Evolutionary conservation across 2,329 filamentous ascomycete genomes (phyloP), one percentile per base, ranked within the genome.

Genomic region (Elsinoe fawcettii): DNA sequence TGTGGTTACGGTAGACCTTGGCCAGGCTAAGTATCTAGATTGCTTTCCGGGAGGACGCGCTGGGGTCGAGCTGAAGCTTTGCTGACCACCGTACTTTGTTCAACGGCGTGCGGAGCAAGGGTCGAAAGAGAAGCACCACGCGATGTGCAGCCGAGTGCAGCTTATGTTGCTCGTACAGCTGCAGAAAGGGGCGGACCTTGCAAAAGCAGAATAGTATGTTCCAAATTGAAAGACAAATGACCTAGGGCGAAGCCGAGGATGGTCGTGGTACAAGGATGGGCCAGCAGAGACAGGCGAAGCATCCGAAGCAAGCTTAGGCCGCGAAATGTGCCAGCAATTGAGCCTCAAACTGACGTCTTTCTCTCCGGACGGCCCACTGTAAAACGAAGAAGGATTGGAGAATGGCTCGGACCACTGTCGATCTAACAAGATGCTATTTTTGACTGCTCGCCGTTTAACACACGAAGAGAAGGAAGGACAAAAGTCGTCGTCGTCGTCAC

Each of bases 231-330:
- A 53, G 49, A 53, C 49, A 53, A 37, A 32, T 32, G 16, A 25
- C 27, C 46, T 32, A 51, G 30, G 46, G 30, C 32, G 49, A 53
- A 39, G 25, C 49, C 41, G 41, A 46, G 41, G 41, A 25, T 46
- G 41, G 49, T 23, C 25, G 46, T 51, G 5, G 25, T 32, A 32
- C 46, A 49, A 23, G 23, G 18, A 30, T 16, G 49, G 32, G 32
- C 37, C 49, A 53, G 30, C 30, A 53, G 20, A 53, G 49, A 53
- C 49, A 37, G 27, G 49, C 49, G 32, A 53, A 53, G 49, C 49
- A 14, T 53, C 30, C 23, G 30, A 23, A n/a, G 49, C 49, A 49
- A 49, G 44, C 44, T 49, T 20, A 27, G 23, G 22, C 44, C 44
- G 23, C 44, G 12, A 34, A 16, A 23, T 44, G 22, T 14, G 34